Percentiles rank a stretch among this genome's conserved stretches.
Conservation (phyloP, 2,329 filamentous ascomycete genomes). For the Hymenoscyphus salicellus region DNA sequence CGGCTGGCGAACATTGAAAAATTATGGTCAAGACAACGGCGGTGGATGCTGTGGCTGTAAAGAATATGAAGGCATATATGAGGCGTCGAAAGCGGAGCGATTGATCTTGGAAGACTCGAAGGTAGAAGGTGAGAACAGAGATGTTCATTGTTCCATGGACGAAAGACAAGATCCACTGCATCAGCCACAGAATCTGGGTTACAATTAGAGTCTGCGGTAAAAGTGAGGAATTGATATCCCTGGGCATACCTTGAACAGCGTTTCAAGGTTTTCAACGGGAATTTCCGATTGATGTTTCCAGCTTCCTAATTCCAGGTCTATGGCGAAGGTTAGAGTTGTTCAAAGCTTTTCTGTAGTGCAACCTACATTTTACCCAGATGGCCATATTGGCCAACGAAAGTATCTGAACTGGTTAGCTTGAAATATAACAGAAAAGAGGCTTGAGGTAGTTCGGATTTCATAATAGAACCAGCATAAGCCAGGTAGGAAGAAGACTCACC, state of each 20-base stretch:
- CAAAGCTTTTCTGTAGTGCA: not conserved
- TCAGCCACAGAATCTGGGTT: slow-evolving; percentile 9
- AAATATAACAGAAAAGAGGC: not conserved
- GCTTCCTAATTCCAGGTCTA: slow-evolving; percentile 7
- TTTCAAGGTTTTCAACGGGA: not conserved
- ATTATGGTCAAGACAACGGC: slow-evolving; percentile 2
- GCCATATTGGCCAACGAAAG: not conserved
- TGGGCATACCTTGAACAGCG: slow-evolving; percentile 2
- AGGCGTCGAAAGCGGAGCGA: slow-evolving; percentile 8
- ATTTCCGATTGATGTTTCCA: slow-evolving; percentile 9
- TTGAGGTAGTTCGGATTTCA: not conserved
- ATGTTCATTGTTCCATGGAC: slow-evolving; percentile 7
- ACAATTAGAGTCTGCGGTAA: not conserved
- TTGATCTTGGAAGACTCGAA: slow-evolving; percentile 11
- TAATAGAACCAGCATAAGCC: not conserved
- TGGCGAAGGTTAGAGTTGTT: not conserved
- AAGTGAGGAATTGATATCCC: not conserved
- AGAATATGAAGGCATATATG: slow-evolving; percentile 4
- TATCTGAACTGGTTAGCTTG: slow-evolving; percentile 4
- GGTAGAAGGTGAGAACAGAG: slow-evolving; percentile 11
- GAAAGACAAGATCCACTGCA: slow-evolving; percentile 6
- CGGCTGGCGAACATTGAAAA: slow-evolving; percentile 6
- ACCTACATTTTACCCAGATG: slow-evolving; percentile 9
- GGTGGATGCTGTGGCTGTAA: not conserved
- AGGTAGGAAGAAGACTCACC: not conserved